phyloP scores from a whole-genome alignment of 345 rosid genomes.

The Syzygium aromaticum region DNA sequence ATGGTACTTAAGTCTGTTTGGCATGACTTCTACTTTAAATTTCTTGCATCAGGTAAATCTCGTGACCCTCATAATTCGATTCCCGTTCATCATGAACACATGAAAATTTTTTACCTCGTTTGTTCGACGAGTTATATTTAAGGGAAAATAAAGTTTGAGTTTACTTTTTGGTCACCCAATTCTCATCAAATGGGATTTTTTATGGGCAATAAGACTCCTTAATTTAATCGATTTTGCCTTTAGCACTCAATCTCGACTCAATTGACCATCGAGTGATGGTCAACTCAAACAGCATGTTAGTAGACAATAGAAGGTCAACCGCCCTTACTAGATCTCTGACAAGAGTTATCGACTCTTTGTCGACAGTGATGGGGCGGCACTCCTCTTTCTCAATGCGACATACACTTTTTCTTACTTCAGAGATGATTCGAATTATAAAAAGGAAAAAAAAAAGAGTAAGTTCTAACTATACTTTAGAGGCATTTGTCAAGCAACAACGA shows the following conservation, averaged over 20 bases:
- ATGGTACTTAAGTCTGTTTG: not conserved
- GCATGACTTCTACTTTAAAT: not conserved
- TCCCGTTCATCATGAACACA: not conserved
- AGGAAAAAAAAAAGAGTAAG: not conserved
- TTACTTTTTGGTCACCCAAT: not conserved
- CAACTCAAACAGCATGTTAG: not conserved
- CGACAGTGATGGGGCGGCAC: not conserved
- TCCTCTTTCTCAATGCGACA: accelerated
- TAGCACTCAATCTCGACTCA: not conserved
- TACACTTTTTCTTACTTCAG: accelerated
- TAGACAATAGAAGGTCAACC: accelerated
- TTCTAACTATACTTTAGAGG: not conserved
- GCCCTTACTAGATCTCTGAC: not conserved
- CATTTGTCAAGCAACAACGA: not conserved
- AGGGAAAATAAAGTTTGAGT: not conserved
- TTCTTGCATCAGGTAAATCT: accelerated
- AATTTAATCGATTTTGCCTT: not conserved
- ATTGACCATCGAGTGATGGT: not conserved
- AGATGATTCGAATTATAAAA: not conserved
- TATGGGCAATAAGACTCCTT: not conserved
- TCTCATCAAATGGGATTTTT: not conserved
- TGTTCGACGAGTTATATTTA: too few relatives aligned
- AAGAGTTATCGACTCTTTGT: not conserved
- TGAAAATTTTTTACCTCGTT: too few relatives aligned
- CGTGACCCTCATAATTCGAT: not conserved